Percentiles rank a stretch among this genome's conserved stretches.
These are phyloP conservation scores for Lojkania enalia DNA, from an alignment of 2,329 filamentous ascomycete genomes.

Conservation along the genomic window DNA sequence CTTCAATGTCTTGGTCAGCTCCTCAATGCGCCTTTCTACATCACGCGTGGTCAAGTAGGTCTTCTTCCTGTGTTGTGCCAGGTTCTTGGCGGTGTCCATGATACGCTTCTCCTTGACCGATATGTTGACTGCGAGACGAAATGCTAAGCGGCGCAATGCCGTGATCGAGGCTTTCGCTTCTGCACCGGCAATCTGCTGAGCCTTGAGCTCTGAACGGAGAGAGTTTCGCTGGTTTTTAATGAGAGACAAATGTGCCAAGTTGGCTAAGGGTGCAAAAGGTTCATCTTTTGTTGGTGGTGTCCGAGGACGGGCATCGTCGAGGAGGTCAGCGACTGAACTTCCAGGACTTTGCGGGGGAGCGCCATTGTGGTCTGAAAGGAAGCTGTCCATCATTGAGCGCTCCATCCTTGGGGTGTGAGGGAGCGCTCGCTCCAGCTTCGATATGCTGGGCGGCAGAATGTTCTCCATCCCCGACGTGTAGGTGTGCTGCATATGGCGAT, in stretches of 20 bases:
- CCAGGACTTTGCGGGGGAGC: conserved; percentile 7
- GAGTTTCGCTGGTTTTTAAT: conserved; percentile 41
- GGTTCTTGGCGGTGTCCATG: conserved; percentile 34
- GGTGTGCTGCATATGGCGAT: conserved; percentile 24
- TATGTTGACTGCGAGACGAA: conserved; percentile 45
- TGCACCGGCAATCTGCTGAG: conserved; percentile 35
- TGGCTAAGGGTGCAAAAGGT: conserved; percentile 34
- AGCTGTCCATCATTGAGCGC: conserved; percentile 41
- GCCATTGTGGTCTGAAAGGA: conserved; percentile 31
- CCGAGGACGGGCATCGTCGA: conserved; percentile 12
- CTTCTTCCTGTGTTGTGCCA: conserved; percentile 37
- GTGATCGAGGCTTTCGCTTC: conserved; percentile 41
- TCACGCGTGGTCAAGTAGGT: conserved; percentile 36
- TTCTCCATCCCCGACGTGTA: conserved; percentile 32
- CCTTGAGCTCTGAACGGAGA: conserved; percentile 38
- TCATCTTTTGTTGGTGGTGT: conserved; percentile 24
- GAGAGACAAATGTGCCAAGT: conserved; percentile 42
- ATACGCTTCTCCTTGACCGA: conserved; percentile 46
- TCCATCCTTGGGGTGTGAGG: conserved; percentile 32
- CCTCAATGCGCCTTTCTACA: conserved; percentile 39
- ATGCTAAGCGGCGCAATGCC: conserved; percentile 40
- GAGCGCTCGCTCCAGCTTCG: conserved; percentile 25
- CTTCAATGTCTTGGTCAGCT: conserved; percentile 33
- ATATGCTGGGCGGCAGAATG: conserved; percentile 30
- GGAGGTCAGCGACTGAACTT: conserved; percentile 14